Base-by-base conservation (phyloP, 2,329 filamentous ascomycete genomes). In the Furcasterigmium sp. region DNA sequence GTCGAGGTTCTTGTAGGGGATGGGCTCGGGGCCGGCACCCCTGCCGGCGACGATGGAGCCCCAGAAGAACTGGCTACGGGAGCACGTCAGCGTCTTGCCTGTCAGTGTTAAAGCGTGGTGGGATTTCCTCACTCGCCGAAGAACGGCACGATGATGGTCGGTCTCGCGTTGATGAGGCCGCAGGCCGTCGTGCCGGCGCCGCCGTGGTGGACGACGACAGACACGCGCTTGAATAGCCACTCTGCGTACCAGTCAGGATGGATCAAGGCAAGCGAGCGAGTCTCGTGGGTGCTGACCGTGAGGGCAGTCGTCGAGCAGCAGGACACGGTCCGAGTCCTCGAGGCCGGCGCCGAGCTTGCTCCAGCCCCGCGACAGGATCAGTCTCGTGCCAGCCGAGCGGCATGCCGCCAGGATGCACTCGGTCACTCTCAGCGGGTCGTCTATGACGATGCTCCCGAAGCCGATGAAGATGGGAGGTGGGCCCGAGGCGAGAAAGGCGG, bases 401-500 rank as follows among this genome's bases (percentile, higher is more conserved):
- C 44, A 39, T 14, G 46, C 35, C 17, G 39, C 46, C 25, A 46
- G 41, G 8, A 48, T 45, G 37, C 46, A 44, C 15, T 38, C 42
- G 37, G 46, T 44, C 32, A 46, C 25, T 1, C 41, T 41, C 9
- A 18, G 44, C 4, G 46, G 39, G 6, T 37, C 41, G 1, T 42
- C 44, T 3, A 46, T 38, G 2, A 44, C 46, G 1, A 46, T 44
- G 6, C 46, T 48, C 17, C 44, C 41, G 15, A 46, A 48, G 10
- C 44, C 46, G 17, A 48, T 39, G 8, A 44, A 46, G 23, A 48
- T 44, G 8, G 44, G 78, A 68, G 9, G 71, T 5, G 79, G 72
- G 0, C 81, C 82, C 8, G 67, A 65, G 10, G 67, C 63, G 0
- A 86, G 64, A 47, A 85, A 86, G 0, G 61, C 59, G 1, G 65